A percentile compares a stretch with the other conserved stretches of the same genome.
Evolutionary conservation across 106 monocot species (phyloP).

Genomic region (Platanthera zijinensis): DNA sequence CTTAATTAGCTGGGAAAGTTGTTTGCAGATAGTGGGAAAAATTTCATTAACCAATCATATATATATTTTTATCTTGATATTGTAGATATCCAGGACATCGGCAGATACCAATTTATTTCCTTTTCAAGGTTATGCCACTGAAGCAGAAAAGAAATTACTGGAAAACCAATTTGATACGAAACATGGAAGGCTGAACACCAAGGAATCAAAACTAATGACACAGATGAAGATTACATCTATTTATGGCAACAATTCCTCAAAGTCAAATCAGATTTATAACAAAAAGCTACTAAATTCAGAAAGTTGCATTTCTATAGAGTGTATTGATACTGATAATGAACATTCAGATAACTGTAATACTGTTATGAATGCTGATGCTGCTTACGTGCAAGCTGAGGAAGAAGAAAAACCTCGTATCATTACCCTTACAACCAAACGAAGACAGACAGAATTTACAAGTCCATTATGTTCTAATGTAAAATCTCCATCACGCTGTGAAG

Average conservation of each 20-base stretch:
- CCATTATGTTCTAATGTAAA: conserved; percentile 64
- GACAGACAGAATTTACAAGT: conserved; percentile 72
- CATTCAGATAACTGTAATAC: conserved; percentile 6
- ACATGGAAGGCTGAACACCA: conserved; percentile 36
- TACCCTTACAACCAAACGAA: conserved; percentile 43
- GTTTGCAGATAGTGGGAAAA: background rate
- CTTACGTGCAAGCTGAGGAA: conserved; percentile 28
- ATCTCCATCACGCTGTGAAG: conserved; percentile 52
- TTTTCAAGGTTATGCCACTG: conserved; percentile 12
- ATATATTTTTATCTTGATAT: background rate
- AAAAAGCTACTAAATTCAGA: conserved; percentile 32
- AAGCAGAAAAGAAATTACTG: conserved; percentile 12
- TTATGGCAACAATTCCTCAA: conserved; percentile 31
- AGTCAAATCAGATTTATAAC: conserved; percentile 23
- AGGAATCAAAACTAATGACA: conserved; percentile 37
- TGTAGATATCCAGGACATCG: conserved; percentile 16
- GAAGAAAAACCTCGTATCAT: conserved; percentile 32
- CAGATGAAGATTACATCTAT: conserved; percentile 67
- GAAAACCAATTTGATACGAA: conserved; percentile 21
- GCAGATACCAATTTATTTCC: conserved; percentile 8
- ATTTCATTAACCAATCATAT: background rate
- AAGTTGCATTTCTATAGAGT: conserved; percentile 15
- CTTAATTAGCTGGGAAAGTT: background rate
- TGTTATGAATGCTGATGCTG: conserved; percentile 4
- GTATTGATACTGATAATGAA: conserved; percentile 38